These are phyloP conservation scores for Tephrocybe rancida DNA, from an alignment of 768 basidiomycete genomes.

Conservation along the genomic window DNA sequence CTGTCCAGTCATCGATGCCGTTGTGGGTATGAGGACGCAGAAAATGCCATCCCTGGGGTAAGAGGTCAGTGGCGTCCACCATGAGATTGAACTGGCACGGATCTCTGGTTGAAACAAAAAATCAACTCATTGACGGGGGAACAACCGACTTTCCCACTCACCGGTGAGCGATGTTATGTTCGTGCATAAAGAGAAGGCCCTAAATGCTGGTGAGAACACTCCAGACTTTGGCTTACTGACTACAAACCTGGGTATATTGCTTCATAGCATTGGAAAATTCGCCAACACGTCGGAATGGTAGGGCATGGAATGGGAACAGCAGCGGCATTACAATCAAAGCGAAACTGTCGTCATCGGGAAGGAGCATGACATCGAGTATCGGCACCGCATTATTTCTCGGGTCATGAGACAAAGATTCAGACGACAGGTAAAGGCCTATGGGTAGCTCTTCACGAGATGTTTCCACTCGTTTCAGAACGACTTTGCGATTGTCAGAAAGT, in stretches of 20 bases:
- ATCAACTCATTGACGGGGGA: not conserved
- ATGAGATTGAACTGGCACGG: slow-evolving; percentile 30
- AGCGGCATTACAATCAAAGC: slow-evolving; percentile 16
- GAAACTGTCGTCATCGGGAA: slow-evolving; percentile 1
- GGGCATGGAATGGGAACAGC: slow-evolving; percentile 1
- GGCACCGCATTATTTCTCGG: slow-evolving; percentile 13
- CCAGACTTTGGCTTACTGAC: not conserved
- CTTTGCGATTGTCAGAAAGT: slow-evolving; percentile 2
- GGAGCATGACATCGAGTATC: slow-evolving; percentile 1
- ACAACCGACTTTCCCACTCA: not conserved
- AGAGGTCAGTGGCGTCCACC: slow-evolving; percentile 32
- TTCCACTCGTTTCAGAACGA: slow-evolving; percentile 3
- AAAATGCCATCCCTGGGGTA: slow-evolving; percentile 27
- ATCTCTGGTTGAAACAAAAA: slow-evolving; percentile 2
- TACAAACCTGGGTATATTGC: slow-evolving; percentile 9
- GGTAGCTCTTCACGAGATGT: slow-evolving; percentile 3
- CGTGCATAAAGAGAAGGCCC: slow-evolving; percentile 26
- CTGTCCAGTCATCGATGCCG: slow-evolving; percentile 10
- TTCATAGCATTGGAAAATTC: slow-evolving; percentile 11
- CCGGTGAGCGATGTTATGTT: slow-evolving; percentile 24
- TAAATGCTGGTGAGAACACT: not conserved
- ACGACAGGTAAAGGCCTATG: slow-evolving; percentile 3
- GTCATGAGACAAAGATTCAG: slow-evolving; percentile 1
- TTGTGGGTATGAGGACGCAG: slow-evolving; percentile 11
- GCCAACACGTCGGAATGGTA: slow-evolving; percentile 14